Evolutionary conservation across 2,329 filamentous ascomycete species (phyloP), one percentile per base, ranked within the genome.

Genomic region (Aspergillus spinulosporus): DNA sequence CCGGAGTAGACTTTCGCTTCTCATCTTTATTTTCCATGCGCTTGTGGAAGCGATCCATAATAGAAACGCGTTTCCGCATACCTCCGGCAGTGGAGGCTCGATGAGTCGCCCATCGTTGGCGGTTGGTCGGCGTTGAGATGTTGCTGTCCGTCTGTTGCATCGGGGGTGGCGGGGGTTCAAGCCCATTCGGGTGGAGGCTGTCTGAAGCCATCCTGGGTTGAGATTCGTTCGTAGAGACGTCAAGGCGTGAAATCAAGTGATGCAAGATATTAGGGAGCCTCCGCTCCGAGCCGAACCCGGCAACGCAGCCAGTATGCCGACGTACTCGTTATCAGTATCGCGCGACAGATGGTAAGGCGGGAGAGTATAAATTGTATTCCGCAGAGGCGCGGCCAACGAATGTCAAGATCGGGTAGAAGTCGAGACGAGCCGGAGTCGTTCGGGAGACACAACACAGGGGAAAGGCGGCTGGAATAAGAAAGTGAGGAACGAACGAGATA

Each of bases 71-170:
- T 81, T 97, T 97, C 71, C 84, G 82, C 64, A 82, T 80, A 62
- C 88, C 90, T 71, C 87, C 89, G 69, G 86, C 84, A 66, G 89
- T 85, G 11, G 87, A 86, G 73, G 89, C 84, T 72, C 91, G 90
- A 68, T 92, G 90, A n/a, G 94, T 97, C 14, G 94, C 93, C 94
- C 94, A 97, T 85, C 94, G 84, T 74, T 94, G 87, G 70, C 92
- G 84, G 71, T 93, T 91, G 26, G 87, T 88, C 6, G 84, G 81
- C 60, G 82, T 83, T 43, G 83, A 82, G 58, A 82, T 76, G 65
- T 84, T 79, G 64, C 75, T 81, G 52, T 48, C 60, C 31, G 64
- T 61, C 57, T 69, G 68, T 37, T 59, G 64, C 45, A 70, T 54
- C 14, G 69, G 67, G 50, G 60, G 64, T 47, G 62, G 64, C 46